Base-by-base conservation (phyloP, 768 basidiomycete genomes). In the Pleurotus salmoneostramineus region DNA sequence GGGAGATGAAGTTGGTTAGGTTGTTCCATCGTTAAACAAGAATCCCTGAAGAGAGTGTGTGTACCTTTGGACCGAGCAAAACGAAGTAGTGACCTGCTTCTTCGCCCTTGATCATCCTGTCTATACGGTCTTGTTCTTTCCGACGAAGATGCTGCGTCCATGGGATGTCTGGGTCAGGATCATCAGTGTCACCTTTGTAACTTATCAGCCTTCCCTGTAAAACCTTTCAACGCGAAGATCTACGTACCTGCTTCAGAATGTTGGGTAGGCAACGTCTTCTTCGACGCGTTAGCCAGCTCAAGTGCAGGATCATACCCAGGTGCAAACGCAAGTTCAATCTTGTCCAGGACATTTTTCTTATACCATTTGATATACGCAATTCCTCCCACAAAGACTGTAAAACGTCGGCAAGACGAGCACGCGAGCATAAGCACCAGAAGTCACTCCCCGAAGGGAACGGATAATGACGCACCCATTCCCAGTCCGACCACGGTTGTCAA, bases 231-330 rank as follows among this genome's bases (percentile, higher is more conserved):
- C 21, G 21, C 21, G 21, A 1, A 27, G 21, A 27, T 27, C 21
- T 3, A 46, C 7, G 68, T 66, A 21, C 64, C 70, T 37, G 63
- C 52, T 8, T 69, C 63, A 11, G 76, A 72, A 17, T 70, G 64
- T n/a, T 63, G 60, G 21, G 67, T 48, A 4, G 67, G 63, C 3
- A 72, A 64, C 35, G 67, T 71, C 15, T 69, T 67, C 7, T 71
- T 72, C 45, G 73, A 76, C 42, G 76, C 74, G 58, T 77, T 81
- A 7, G 83, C 85, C 31, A 91, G 79, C 64, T 91, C 88, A 37
- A 95, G 81, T 3, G 88, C 89, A 27, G 90, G 90, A 68, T 91
- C 91, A 66, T 91, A 95, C 1, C 94, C 92, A 21, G 85, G 74
- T 40, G 79, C 76, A 67, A 96, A 93, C 2, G 89, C 91, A 42